Base-by-base conservation (phyloP, 1,284 basidiomycete genomes). In the Inonotus obliquus region DNA sequence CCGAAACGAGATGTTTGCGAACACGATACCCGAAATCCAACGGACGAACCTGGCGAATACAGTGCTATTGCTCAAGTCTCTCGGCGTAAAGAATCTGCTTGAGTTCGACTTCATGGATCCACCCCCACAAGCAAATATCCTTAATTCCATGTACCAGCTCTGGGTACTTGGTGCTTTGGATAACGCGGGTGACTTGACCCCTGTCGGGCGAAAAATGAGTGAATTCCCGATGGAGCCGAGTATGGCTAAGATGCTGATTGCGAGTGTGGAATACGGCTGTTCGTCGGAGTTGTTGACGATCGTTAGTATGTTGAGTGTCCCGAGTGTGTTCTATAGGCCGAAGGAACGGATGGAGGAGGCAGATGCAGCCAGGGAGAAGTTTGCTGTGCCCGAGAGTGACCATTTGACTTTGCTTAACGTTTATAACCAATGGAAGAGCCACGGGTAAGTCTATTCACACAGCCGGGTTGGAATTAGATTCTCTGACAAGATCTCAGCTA, bases 161-260 rank as follows among this genome's bases (percentile, higher is more conserved):
- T 99, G 97, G 96, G 95, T 98, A 4, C 87, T 99, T 14, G 95
- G 95, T 41, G 97, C 97, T 2, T 81, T 99, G 9, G 94, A 99
- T 78, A 98, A 98, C 68, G 86, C 96, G 25, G 96, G 97, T n/a
- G 92, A 98, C 74, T 79, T 99, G 62, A 99, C 97, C 2, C 81
- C 88, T 0, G 82, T 89, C 55, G 97, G 97, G 1, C 85, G 91
- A 53, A 98, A 96, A 75, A 99, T 99, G 95, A 94, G 93, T 41
- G 95, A 98, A 70, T 99, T 98, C 76, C 96, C 95, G 3, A 96
- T 96, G 93, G 94, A 96, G 71, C 97, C 97, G 2, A 94, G 92
- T 4, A 91, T 99, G 81, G 94, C 94, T 29, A 99, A 99, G 79
- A 98, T 99, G 92, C 80, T 99, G 60, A 98, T 99, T 71, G 90